Percentiles rank a stretch among this genome's conserved stretches.
phyloP scores from a whole-genome alignment of 306 rosid genomes.

The Corylus heterophylla region DNA sequence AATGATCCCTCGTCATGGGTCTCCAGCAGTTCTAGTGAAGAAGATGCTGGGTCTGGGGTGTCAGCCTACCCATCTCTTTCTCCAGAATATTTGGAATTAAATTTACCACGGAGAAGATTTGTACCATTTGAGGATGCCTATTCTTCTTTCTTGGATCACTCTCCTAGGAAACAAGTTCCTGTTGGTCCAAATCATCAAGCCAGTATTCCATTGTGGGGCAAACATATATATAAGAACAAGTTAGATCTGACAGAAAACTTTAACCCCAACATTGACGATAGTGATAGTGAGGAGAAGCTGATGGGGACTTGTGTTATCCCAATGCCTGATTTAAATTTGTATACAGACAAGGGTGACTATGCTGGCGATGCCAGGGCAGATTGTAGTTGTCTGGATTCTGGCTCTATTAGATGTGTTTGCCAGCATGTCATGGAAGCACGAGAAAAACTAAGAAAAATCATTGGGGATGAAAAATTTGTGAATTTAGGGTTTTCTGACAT shows the following conservation, averaged over 20 bases:
- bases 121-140: constrained; percentile 34
- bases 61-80: constrained; percentile 31
- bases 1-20: constrained; percentile 23
- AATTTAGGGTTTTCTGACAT: constrained; percentile 52
- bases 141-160: constrained; percentile 24
- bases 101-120: constrained; percentile 32
- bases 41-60: constrained; percentile 36
- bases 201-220: constrained; percentile 44
- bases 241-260: constrained; percentile 15
- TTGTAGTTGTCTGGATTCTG: constrained; percentile 43
- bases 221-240: constrained; percentile 7
- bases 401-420: constrained; percentile 48
- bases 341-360: not conserved
- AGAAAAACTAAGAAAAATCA: constrained; percentile 32
- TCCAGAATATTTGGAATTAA: constrained; percentile 36
- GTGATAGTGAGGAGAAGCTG: constrained; percentile 35
- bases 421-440: constrained; percentile 49
- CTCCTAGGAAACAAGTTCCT: constrained; percentile 48
- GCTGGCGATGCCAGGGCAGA: constrained; percentile 37
- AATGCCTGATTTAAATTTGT: constrained; percentile 33
- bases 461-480: constrained; percentile 46
- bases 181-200: constrained; percentile 58
- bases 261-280: constrained; percentile 11
- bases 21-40: constrained; percentile 38
- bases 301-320: constrained; percentile 44